Conservation (phyloP, 75 land plant genomes). For the Picea sitchensis region DNA sequence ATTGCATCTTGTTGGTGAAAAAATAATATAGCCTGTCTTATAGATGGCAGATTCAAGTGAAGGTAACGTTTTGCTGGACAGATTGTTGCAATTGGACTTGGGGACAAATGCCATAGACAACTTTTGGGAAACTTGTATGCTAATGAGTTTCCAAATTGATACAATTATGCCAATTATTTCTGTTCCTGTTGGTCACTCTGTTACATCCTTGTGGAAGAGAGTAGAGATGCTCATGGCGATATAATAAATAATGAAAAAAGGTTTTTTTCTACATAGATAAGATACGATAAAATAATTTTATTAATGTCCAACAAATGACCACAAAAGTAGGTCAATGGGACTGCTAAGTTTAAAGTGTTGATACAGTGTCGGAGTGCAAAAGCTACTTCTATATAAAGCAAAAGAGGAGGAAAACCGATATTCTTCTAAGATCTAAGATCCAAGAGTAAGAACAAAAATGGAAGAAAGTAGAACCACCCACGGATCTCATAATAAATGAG, state of each 20-base stretch:
- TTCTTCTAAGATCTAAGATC: no score
- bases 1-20: neutral
- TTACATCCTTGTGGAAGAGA: neutral
- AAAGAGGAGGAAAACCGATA: no score
- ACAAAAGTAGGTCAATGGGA: no score
- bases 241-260: neutral
- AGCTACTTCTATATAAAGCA: no score
- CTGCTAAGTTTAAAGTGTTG: no score
- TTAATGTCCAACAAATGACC: no score
- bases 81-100: neutral
- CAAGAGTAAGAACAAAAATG: no score
- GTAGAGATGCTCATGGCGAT: neutral
- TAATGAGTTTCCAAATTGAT: neutral
- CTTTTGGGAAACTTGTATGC: neutral
- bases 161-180: neutral
- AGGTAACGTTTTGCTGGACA: neutral
- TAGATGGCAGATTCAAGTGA: neutral
- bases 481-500: no score
- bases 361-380: no score
- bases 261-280: neutral
- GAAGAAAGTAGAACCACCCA: no score
- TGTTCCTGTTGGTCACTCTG: neutral
- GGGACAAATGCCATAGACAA: neutral
- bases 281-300: neutral
- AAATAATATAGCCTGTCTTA: neutral